phyloP scores from a whole-genome alignment of 208 protist species.

The Phytomonas sp. region DNA sequence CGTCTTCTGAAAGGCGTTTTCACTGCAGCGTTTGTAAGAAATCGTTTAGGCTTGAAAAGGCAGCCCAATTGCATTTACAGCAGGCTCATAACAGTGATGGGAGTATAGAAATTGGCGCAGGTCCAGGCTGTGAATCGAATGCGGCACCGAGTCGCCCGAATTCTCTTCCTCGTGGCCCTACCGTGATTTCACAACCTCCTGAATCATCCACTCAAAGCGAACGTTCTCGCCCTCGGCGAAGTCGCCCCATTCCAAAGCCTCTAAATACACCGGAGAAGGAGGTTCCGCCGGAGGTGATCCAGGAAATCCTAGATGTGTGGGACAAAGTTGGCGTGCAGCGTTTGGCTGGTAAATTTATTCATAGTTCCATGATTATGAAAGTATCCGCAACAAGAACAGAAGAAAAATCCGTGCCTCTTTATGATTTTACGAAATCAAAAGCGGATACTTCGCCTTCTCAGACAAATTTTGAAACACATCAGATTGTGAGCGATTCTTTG shows the following conservation, averaged over 20 bases:
- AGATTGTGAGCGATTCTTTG: background rate
- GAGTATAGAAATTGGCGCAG: constrained; percentile 44
- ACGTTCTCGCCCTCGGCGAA: constrained; percentile 32
- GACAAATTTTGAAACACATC: background rate
- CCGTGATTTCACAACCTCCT: background rate
- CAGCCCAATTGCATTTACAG: constrained; percentile 77
- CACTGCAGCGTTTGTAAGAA: constrained; percentile 86
- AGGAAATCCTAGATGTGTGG: constrained; percentile 70
- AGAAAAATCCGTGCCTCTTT: constrained; percentile 30
- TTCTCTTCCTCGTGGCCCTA: background rate
- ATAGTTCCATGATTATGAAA: constrained; percentile 86
- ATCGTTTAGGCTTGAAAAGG: constrained; percentile 82
- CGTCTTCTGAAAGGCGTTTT: constrained; percentile 61
- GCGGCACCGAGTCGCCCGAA: background rate
- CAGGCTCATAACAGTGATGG: constrained; percentile 77
- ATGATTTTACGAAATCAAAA: constrained; percentile 31
- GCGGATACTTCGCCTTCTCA: constrained; percentile 24
- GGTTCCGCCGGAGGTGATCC: constrained; percentile 48
- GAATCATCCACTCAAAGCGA: constrained; percentile 13
- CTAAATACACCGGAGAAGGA: constrained; percentile 66
- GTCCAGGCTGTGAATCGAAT: constrained; percentile 27
- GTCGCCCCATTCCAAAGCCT: constrained; percentile 67
- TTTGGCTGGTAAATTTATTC: constrained; percentile 66
- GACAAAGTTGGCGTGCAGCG: constrained; percentile 65
- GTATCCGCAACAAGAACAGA: constrained; percentile 65